Conservation (phyloP, 75 land plant species). For the Cunninghamia lanceolata region DNA sequence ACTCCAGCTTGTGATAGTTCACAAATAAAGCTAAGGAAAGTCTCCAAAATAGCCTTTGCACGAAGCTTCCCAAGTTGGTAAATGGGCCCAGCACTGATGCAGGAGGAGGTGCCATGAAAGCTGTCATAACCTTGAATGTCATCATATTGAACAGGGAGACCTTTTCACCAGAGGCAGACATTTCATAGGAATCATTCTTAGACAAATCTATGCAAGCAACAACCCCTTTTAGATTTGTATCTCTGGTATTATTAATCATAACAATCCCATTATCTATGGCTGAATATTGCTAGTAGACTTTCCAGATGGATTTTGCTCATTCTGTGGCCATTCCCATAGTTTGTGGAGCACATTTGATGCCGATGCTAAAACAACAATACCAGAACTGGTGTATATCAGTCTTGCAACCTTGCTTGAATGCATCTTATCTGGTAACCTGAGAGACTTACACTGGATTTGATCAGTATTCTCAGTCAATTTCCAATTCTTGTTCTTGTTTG, state of each 20-base stretch:
- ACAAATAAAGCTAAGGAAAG: too few species aligned
- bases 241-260: constrained; percentile 68
- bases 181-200: constrained; percentile 80
- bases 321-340: constrained; percentile 70
- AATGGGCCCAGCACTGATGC: too few species aligned
- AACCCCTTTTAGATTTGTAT: constrained; percentile 56
- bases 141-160: constrained; percentile 74
- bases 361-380: constrained; percentile 39
- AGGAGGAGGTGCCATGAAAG: constrained; percentile 57
- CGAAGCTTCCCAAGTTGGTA: too few species aligned
- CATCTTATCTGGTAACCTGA: too few species aligned
- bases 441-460: too few species aligned
- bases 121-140: constrained; percentile 66
- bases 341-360: constrained; percentile 64
- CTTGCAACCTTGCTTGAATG: too few species aligned
- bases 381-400: too few species aligned
- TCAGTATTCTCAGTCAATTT: too few species aligned
- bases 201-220: constrained; percentile 73
- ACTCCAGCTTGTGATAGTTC: too few species aligned
- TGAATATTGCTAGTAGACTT: constrained; percentile 54
- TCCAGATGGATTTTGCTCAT: constrained; percentile 36
- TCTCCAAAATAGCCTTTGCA: too few species aligned
- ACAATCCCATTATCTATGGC: constrained; percentile 65
- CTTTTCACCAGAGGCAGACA: constrained; percentile 83
- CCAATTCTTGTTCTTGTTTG: not conserved